Evolutionary conservation across 495 filamentous ascomycete species (phyloP).

Genomic region (Penicillium daleae): DNA sequence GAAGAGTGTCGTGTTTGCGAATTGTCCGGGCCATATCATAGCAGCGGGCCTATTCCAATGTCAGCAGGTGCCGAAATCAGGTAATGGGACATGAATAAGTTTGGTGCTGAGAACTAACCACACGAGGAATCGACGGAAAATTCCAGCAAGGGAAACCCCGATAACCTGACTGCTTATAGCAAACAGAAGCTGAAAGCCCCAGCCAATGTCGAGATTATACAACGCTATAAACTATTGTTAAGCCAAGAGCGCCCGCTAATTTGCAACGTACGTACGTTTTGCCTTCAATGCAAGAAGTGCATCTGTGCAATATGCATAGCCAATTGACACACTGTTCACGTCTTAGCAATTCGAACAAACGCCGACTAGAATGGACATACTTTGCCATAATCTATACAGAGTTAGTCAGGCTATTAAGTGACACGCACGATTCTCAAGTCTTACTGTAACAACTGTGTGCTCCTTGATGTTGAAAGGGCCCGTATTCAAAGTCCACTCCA

Average conservation of each 20-base stretch:
- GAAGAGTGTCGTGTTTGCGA: conserved; percentile 30
- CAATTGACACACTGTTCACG: conserved; percentile 24
- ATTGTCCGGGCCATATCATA: conserved; percentile 40
- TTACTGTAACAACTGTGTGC: conserved; percentile 65
- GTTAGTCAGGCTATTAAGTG: neutral
- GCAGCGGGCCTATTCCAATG: conserved; percentile 31
- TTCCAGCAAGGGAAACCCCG: conserved; percentile 67
- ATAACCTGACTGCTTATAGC: conserved; percentile 65
- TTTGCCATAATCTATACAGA: conserved; percentile 29
- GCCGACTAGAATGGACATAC: neutral
- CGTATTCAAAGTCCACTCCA: conserved; percentile 60
- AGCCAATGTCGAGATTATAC: conserved; percentile 63
- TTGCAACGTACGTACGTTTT: conserved; percentile 44
- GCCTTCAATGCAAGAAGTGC: conserved; percentile 28
- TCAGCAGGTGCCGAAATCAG: neutral
- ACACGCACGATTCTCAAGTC: conserved; percentile 38
- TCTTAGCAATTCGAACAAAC: neutral
- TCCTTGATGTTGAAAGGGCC: conserved; percentile 73
- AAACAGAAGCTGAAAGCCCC: conserved; percentile 63
- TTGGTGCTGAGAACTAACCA: conserved; percentile 32
- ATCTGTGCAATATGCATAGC: conserved; percentile 32
- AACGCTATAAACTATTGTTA: too few relatives aligned
- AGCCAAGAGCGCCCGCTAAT: too few relatives aligned
- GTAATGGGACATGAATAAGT: too few relatives aligned
- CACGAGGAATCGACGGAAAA: conserved; percentile 63